Conservation (phyloP, 768 basidiomycete genomes). For the Pleurotus eryngii region DNA sequence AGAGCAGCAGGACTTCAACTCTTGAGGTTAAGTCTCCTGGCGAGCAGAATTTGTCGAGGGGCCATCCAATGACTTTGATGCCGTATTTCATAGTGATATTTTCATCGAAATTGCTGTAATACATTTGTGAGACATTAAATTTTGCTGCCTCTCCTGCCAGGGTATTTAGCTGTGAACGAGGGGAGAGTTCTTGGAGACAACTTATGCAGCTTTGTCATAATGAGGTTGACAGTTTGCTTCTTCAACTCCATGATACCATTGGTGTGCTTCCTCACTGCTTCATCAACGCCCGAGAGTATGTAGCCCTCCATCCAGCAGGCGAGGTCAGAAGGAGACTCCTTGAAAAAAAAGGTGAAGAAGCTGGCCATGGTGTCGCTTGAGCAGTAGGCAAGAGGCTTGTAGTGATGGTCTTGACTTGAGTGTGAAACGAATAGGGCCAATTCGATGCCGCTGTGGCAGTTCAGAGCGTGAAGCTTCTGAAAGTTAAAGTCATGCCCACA, state of each 20-base stretch:
- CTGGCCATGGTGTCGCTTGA: neutral
- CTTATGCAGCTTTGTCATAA: constrained; percentile 6
- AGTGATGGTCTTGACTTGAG: neutral
- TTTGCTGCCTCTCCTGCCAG: neutral
- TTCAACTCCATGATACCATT: constrained; percentile 2
- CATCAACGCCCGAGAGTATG: constrained; percentile 10
- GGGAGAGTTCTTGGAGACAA: neutral
- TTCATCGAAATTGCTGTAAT: constrained; percentile 15
- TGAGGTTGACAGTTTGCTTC: neutral
- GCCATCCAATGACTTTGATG: constrained; percentile 18
- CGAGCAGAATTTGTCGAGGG: constrained; percentile 12
- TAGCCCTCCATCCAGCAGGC: constrained; percentile 6
- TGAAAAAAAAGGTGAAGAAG: constrained; percentile 5
- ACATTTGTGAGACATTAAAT: constrained; percentile 11
- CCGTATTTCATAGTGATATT: constrained; percentile 14
- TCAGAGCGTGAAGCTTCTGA: constrained; percentile 3
- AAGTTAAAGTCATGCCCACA: neutral
- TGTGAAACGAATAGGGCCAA: constrained; percentile 1
- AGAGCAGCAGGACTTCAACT: constrained; percentile 11
- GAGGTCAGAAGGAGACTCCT: constrained; percentile 4
- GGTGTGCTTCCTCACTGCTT: constrained; percentile 4
- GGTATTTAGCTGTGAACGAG: neutral
- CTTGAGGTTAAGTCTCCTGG: constrained; percentile 11
- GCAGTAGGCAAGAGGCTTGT: neutral
- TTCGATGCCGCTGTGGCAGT: constrained; percentile 8